Conservation (phyloP, 495 filamentous ascomycete species). For the Astrocystis sublimbata region DNA sequence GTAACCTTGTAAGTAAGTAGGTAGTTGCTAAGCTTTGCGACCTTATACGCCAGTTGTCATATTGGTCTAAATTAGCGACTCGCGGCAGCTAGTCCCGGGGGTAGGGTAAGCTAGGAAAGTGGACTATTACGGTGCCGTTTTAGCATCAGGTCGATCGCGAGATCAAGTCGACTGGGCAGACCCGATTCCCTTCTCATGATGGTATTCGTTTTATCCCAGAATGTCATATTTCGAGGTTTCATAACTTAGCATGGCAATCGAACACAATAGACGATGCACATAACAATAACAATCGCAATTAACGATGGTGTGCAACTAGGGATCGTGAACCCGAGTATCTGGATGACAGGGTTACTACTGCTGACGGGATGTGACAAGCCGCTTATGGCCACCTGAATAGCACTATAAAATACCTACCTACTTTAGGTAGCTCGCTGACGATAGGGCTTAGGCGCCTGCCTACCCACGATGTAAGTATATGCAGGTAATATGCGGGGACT, state of each 20-base stretch:
- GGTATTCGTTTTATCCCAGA: background rate
- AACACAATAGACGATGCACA: too few relatives aligned
- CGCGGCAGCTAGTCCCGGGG: background rate
- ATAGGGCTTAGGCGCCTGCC: background rate
- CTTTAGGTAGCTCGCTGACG: background rate
- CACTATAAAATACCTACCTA: background rate
- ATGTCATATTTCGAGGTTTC: too few relatives aligned
- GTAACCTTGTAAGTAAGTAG: too few relatives aligned
- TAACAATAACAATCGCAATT: background rate
- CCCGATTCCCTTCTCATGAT: background rate
- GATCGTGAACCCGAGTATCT: background rate
- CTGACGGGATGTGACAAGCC: conserved; percentile 4
- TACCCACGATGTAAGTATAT: background rate
- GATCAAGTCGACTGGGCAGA: background rate
- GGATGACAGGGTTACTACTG: background rate
- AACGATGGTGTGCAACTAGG: background rate
- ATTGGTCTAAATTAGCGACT: too few relatives aligned
- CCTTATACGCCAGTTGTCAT: too few relatives aligned
- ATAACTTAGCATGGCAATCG: too few relatives aligned
- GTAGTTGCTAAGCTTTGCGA: too few relatives aligned
- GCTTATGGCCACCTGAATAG: too few relatives aligned
- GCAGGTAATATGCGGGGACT: conserved; percentile 1
- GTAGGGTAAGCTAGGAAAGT: background rate
- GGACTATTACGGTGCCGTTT: background rate
- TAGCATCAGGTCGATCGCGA: background rate